phyloP scores from a whole-genome alignment of 768 basidiomycete species.

The Collybia mongolica region DNA sequence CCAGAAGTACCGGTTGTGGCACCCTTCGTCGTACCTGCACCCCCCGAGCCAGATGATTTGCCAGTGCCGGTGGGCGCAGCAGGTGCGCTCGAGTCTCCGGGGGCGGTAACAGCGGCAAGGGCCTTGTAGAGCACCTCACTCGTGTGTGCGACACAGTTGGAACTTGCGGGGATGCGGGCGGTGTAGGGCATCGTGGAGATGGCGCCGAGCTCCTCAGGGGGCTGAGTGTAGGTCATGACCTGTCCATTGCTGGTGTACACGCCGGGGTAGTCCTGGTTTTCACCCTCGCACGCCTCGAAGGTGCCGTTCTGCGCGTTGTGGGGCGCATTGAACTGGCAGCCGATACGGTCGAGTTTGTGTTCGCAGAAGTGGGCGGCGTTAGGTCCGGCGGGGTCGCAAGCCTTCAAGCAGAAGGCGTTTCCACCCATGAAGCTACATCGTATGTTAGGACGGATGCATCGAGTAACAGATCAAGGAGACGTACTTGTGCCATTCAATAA shows the following conservation, averaged over 20 bases:
- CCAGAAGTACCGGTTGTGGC: no score
- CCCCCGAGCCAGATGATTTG: no score
- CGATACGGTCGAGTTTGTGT: conserved; percentile 75
- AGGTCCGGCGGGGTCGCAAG: conserved; percentile 59
- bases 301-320: conserved; percentile 53
- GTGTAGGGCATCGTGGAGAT: conserved; percentile 38
- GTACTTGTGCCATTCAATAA: conserved; percentile 68
- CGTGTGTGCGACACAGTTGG: conserved; percentile 30
- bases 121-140: conserved; percentile 29
- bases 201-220: conserved; percentile 33
- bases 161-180: conserved; percentile 33
- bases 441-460: neutral
- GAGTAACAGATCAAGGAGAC: conserved; percentile 11
- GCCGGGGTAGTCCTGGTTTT: conserved; percentile 63
- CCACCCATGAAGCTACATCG: conserved; percentile 67
- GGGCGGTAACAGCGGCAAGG: conserved; percentile 13
- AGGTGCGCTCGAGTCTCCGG: no score
- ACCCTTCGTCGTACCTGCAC: no score
- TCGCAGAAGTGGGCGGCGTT: conserved; percentile 56
- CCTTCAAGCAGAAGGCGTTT: conserved; percentile 65
- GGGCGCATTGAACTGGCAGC: conserved; percentile 73
- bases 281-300: conserved; percentile 67
- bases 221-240: conserved; percentile 39
- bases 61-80: no score
- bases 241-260: conserved; percentile 37